Percentiles rank a stretch among this genome's conserved stretches.
Evolutionary conservation across 2,329 filamentous ascomycete species (phyloP).

Genomic region (Claviceps maximensis): DNA sequence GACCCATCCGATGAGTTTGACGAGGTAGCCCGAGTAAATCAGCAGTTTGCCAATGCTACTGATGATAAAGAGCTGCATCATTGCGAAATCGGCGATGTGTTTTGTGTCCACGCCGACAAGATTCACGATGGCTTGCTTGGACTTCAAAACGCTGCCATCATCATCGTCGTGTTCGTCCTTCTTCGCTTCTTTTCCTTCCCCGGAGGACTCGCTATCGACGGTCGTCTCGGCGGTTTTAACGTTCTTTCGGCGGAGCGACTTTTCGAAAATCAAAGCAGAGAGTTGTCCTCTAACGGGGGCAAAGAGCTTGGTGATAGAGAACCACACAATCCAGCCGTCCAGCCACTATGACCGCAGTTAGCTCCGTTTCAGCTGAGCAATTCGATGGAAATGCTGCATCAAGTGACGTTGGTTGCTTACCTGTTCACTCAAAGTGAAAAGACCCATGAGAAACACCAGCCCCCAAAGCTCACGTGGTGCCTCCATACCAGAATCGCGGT

Average conservation of each 20-base stretch:
- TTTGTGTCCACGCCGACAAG: constrained; percentile 64
- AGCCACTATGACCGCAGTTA: constrained; percentile 30
- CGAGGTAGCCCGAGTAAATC: constrained; percentile 52
- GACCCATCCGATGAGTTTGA: constrained; percentile 59
- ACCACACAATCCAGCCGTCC: constrained; percentile 55
- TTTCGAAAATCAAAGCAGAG: constrained; percentile 60
- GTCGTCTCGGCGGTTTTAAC: constrained; percentile 49
- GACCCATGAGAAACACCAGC: constrained; percentile 53
- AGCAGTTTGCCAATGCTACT: constrained; percentile 49
- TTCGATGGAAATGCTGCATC: neutral
- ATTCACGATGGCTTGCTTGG: constrained; percentile 61
- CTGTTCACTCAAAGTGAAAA: constrained; percentile 42
- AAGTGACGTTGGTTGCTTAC: constrained; percentile 10
- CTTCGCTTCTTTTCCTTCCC: constrained; percentile 21
- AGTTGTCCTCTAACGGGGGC: constrained; percentile 58
- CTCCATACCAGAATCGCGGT: constrained; percentile 28
- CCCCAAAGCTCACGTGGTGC: constrained; percentile 45
- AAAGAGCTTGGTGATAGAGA: constrained; percentile 47
- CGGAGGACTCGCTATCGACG: constrained; percentile 18
- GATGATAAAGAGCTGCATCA: constrained; percentile 52
- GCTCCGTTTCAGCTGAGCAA: neutral
- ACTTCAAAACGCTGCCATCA: constrained; percentile 34
- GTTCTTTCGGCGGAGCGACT: constrained; percentile 65
- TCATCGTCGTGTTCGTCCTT: constrained; percentile 36
- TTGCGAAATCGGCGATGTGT: constrained; percentile 54